Evolutionary conservation across 129 eudicot genomes (phyloP), one percentile per base, ranked within the genome.

Genomic region (Lactuca saligna): DNA sequence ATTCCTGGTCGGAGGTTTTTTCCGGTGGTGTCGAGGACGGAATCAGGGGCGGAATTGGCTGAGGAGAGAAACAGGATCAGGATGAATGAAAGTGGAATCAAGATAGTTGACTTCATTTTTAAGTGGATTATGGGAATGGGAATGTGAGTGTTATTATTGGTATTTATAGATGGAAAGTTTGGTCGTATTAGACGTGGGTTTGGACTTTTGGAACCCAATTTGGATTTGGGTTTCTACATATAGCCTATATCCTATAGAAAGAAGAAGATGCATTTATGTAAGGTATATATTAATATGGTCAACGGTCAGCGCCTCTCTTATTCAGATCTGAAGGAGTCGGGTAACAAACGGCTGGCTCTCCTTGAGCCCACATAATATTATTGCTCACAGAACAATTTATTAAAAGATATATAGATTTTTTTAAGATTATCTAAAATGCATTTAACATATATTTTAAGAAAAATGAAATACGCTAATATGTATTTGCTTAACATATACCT

Each of bases 21-120:
- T 12, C 73, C 74, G 9, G 31, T 0, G 41, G 34, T 56, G 58
- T 81, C 79, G 8, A 68, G 73, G 7, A 81, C 80, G 0, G 80
- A 65, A 17, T n/a, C 44, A 3, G 75, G 44, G 1, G 49, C 54
- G 0, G 67, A 59, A 34, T 48, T 14, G 15, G 68, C 72, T 4
- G 63, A 48, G 59, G 55, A 25, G 46, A 32, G 4, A 17, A 7
- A 13, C 1, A 66, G 63, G 54, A 38, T 7, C 1, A 66, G 63
- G 54, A 38, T 7, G 74, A 66, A 59, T 32, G 72, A 17, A 57
- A 70, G 63, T 55, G 46, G 31, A 33, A 63, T 16, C n/a, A 63
- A 63, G 57, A 58, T 63, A 38, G 31, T 38, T 55, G 73, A 6
- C 32, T 69, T 69, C 73, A 55, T 69, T 20, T 17, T 34, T 2